A percentile compares a stretch with the other conserved stretches of the same genome.
phyloP scores from a whole-genome alignment of 1,284 basidiomycete species.

The Neonothopanus nambi region DNA sequence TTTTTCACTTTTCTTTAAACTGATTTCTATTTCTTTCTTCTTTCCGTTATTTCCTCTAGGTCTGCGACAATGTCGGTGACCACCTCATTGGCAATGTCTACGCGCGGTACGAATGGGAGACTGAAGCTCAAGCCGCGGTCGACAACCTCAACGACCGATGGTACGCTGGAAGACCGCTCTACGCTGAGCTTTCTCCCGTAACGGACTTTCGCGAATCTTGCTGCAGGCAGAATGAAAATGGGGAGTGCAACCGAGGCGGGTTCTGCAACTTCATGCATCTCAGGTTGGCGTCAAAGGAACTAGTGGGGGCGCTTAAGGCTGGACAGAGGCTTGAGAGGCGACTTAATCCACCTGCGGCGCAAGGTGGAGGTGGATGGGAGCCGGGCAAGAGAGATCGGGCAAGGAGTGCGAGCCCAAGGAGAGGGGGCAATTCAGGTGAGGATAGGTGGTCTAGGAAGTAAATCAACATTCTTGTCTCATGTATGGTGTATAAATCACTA shows the following conservation, averaged over 20 bases:
- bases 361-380: slow-evolving; percentile 80
- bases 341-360: slow-evolving; percentile 59
- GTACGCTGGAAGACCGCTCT: slow-evolving; percentile 98
- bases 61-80: slow-evolving; percentile 99
- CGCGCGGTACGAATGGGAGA: slow-evolving; percentile 97
- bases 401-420: slow-evolving; percentile 67
- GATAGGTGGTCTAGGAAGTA: slow-evolving; percentile 76
- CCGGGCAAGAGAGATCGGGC: slow-evolving; percentile 65
- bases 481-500: no score
- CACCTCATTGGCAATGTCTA: slow-evolving; percentile 99
- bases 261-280: slow-evolving; percentile 99
- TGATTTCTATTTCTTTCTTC: slow-evolving; percentile 4
- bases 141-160: slow-evolving; percentile 94
- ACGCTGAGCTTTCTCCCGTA: slow-evolving; percentile 97
- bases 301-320: slow-evolving; percentile 76
- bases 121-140: slow-evolving; percentile 93
- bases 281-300: slow-evolving; percentile 79
- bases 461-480: not conserved
- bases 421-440: slow-evolving; percentile 65
- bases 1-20: not conserved
- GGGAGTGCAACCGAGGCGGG: slow-evolving; percentile 93
- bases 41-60: no score
- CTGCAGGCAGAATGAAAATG: slow-evolving; percentile 97
- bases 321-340: slow-evolving; percentile 85
- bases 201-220: slow-evolving; percentile 99